Conservation (phyloP, 2,329 filamentous ascomycete species). For the Thelonectria blattea region DNA sequence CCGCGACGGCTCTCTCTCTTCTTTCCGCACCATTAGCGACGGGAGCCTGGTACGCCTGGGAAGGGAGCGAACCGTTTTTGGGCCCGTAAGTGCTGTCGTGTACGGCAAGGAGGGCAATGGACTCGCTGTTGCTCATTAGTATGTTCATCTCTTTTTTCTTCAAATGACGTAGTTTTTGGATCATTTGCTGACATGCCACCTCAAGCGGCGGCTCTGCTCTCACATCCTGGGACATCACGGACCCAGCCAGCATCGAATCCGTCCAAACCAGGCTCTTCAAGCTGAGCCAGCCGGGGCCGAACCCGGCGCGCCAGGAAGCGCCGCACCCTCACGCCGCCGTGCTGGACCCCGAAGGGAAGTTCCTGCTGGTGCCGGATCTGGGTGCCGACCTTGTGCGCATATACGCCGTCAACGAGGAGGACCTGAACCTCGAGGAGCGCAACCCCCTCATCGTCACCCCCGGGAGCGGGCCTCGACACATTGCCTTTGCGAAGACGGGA, state of each 20-base stretch:
- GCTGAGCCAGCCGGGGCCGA: conserved; percentile 46
- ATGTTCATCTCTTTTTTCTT: conserved; percentile 33
- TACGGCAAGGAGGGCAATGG: conserved; percentile 51
- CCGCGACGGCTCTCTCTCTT: conserved; percentile 55
- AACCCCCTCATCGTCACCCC: conserved; percentile 50
- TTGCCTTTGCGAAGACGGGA: conserved; percentile 58
- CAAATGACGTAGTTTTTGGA: not conserved
- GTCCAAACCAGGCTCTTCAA: conserved; percentile 49
- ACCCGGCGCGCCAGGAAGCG: conserved; percentile 57
- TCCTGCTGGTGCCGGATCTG: conserved; percentile 69
- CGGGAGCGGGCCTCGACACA: conserved; percentile 70
- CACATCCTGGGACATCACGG: conserved; percentile 52
- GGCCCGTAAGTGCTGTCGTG: conserved; percentile 52
- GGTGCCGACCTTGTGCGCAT: conserved; percentile 66
- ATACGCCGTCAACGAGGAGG: conserved; percentile 56
- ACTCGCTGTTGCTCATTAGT: conserved; percentile 55
- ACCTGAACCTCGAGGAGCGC: conserved; percentile 48
- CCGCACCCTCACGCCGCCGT: conserved; percentile 70
- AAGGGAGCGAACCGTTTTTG: conserved; percentile 43
- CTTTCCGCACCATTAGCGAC: conserved; percentile 46
- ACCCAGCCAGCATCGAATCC: conserved; percentile 44
- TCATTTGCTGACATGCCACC: conserved; percentile 12
- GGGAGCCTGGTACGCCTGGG: conserved; percentile 49
- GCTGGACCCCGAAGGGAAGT: conserved; percentile 69
- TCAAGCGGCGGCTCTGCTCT: conserved; percentile 49